Base-by-base conservation (phyloP, 169 alveolate species). In the Babesia sp. region DNA sequence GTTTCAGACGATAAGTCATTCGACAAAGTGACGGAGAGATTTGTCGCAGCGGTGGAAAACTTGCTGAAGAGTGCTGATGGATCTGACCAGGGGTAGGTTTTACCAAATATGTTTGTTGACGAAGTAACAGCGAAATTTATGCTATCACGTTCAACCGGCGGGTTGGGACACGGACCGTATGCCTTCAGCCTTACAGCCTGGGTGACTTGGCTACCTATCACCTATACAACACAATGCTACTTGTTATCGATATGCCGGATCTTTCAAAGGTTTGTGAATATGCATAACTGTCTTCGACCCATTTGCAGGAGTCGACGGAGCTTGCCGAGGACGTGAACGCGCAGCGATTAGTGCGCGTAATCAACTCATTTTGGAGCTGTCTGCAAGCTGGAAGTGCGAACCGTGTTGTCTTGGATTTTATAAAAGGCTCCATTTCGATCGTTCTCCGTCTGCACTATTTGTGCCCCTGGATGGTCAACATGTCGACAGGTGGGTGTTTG, bases 381-480 rank as follows among this genome's bases (percentile, higher is more conserved):
- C 22, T 64, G 41, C 59, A 64, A 56, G 20, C 3, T 11, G 45
- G 39, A 4, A 36, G 63, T 28, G 4, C 31, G 16, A 46, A 29
- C 48, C 20, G 28, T 11, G 18, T 37, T 22, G 24, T 64, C 12
- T 28, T 41, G 29, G 74, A 33, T 6, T 64, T 64, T 50, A 50
- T 64, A 28, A 64, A 50, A 42, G 55, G 37, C 51, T 64, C 74
- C 0, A 29, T 64, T 26, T 50, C 63, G 24, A 64, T 64, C 26
- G 61, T 50, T 2, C 51, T 64, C 8, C 59, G 51, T 5, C 16
- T 64, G n/a, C 74, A 64, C 51, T 64, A 64, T 36, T 51, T 64
- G 26, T 64, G 74, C 31, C 74, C 74, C 45, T 64, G 74, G 74
- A 45, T 64, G 74, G 51, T 64, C 26, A 64, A 45, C 59, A 64